A percentile compares a stretch with the other conserved stretches of the same genome.
These are phyloP conservation scores for Protomyces arabidopsidicola DNA, from an alignment of 1,139 yeast species.

Conservation along the genomic window DNA sequence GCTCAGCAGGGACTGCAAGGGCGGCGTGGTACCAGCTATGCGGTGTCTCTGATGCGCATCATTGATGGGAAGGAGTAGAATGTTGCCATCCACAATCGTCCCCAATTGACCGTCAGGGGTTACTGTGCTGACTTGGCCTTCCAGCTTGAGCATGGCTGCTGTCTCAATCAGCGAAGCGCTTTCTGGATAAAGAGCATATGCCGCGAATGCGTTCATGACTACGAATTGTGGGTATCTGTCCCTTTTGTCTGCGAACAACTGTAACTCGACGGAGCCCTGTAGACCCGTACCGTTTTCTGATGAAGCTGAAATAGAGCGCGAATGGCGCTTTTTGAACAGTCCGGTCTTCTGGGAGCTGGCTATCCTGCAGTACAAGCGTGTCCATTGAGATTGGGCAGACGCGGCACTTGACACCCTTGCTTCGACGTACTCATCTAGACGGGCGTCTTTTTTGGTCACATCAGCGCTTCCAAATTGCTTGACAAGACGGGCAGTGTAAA, in stretches of 20 bases:
- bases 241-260: slow-evolving; percentile 3
- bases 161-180: slow-evolving; percentile 10
- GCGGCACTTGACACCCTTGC: slow-evolving; percentile 10
- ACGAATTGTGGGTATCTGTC: slow-evolving; percentile 1
- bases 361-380: slow-evolving; percentile 6
- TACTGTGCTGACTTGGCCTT: slow-evolving; percentile 1
- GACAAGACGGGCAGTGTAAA: slow-evolving; percentile 10
- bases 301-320: not conserved
- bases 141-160: slow-evolving; percentile 10
- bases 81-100: not conserved
- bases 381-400: slow-evolving; percentile 19
- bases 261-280: not conserved
- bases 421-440: slow-evolving; percentile 4
- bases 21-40: not conserved
- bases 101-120: not conserved
- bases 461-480: slow-evolving; percentile 2
- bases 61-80: slow-evolving; percentile 5
- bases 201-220: slow-evolving; percentile 3
- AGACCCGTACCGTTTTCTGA: not conserved
- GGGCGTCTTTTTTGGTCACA: not conserved
- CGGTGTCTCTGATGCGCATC: slow-evolving; percentile 1
- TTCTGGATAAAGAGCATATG: slow-evolving; percentile 16
- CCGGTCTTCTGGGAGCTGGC: not conserved
- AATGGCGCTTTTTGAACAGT: not conserved
- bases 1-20: slow-evolving; percentile 2